Conservation (phyloP, 1,284 basidiomycete genomes). For the Golubevia sp. region DNA sequence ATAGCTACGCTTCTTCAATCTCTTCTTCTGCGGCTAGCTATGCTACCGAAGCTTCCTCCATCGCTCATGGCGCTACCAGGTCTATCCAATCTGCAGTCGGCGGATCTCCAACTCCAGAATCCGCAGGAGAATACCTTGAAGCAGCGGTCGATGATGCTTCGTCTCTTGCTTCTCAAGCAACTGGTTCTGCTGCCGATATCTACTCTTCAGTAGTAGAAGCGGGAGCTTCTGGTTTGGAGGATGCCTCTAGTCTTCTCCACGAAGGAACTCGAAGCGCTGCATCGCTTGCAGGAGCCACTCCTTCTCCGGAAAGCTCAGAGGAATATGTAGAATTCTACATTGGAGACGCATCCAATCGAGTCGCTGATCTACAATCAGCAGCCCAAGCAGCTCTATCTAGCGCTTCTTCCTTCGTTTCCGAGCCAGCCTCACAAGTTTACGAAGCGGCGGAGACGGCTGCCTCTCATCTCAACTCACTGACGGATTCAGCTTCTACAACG, state of each 20-base stretch:
- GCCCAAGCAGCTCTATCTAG: neutral
- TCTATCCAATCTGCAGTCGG: slow-evolving; percentile 8
- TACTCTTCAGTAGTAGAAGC: neutral
- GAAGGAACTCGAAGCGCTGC: slow-evolving; percentile 9
- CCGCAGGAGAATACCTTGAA: slow-evolving; percentile 16
- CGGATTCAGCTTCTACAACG: neutral
- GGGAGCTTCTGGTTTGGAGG: neutral
- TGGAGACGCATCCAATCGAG: neutral
- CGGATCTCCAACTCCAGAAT: slow-evolving; percentile 19
- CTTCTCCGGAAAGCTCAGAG: slow-evolving; percentile 13
- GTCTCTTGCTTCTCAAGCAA: neutral
- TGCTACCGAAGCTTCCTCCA: neutral
- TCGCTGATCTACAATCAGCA: neutral
- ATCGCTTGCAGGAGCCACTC: slow-evolving; percentile 11
- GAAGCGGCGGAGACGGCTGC: neutral
- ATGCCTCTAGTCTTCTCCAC: slow-evolving; percentile 3
- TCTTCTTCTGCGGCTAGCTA: slow-evolving; percentile 7
- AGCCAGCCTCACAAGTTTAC: neutral
- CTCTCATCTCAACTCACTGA: neutral
- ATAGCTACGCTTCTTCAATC: neutral
- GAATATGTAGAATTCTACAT: slow-evolving; percentile 15
- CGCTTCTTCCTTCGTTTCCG: neutral
- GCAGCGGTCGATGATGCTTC: slow-evolving; percentile 1
- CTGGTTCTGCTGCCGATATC: neutral
- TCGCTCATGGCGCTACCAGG: neutral